Base-by-base conservation (phyloP, 2,329 filamentous ascomycete genomes). In the Arthrobotrys musiformis region DNA sequence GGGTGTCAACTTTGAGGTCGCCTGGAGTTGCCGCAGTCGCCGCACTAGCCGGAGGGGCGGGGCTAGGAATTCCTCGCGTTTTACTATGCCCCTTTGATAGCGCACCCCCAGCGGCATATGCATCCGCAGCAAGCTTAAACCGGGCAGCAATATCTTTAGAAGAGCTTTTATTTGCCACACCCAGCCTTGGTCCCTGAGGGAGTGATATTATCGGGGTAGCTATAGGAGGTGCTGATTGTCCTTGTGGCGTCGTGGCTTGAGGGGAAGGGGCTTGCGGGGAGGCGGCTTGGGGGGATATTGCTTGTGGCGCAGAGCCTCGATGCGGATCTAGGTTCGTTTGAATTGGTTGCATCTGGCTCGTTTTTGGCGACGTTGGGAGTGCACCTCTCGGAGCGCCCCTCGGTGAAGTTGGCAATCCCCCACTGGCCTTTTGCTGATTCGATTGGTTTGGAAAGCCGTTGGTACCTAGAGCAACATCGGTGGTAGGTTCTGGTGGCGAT, bases 311-410 rank as follows among this genome's bases (percentile, higher is more conserved):
- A 77, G 15, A 30, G 37, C 58, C 30, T 30, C 46, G 35, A 33
- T 67, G 70, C 40, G 22, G 74, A 67, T 77, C 73, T 62, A 68
- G 60, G 44, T 66, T 79, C 69, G 56, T 79, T 70, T 35, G 70
- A 37, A 68, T 69, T 24, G 64, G 63, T 33, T 44, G 67, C 26
- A 69, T 50, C n/a, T 74, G 46, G 40, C 48, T 61, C 8, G 17
- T 30, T 61, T 67, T 70, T 15, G 69, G 68, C 3, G 68, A 63
- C 11, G 72, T 50, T 28, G 72, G 54, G n/a, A 69, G 40, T 5
- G 56, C 72, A 28, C 50, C 48, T 37, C 56, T 52, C 9, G n/a
- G 52, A 24, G 30, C 52, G 7, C 44, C 50, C n/a, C 63, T 64
- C 24, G 72, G 72, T 5, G 72, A 69, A 0, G 48, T 76, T 19